Conservation (phyloP, 2,329 filamentous ascomycete species). For the Venturia effusa region DNA sequence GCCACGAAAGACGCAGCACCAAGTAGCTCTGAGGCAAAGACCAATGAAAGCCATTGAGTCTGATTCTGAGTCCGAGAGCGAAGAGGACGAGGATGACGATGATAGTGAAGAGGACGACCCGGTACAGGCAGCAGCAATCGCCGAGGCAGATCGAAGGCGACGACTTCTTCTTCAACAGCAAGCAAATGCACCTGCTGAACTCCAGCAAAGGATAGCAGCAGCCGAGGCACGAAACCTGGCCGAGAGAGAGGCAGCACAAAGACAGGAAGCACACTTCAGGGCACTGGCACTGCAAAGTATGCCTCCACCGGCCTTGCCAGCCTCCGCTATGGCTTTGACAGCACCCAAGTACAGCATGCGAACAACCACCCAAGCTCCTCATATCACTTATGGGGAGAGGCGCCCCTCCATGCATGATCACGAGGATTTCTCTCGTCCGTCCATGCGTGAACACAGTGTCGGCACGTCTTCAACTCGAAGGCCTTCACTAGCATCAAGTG, state of each 20-base stretch:
- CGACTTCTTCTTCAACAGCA: background rate
- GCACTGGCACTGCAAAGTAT: background rate
- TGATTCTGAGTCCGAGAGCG: background rate
- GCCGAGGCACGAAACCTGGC: background rate
- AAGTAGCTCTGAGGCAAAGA: background rate
- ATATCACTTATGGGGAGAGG: conserved; percentile 8
- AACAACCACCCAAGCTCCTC: background rate
- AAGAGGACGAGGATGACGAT: conserved; percentile 3
- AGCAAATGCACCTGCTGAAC: background rate
- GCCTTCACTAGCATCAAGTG: conserved; percentile 10
- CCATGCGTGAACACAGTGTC: background rate
- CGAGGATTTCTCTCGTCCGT: background rate
- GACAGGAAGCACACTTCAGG: background rate
- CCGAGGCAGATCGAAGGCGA: background rate
- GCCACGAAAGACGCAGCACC: background rate
- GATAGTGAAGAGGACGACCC: background rate
- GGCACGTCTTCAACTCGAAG: conserved; percentile 7
- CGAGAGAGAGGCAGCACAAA: background rate
- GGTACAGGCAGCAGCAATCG: background rate
- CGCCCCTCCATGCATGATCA: background rate
- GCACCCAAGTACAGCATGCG: conserved; percentile 3
- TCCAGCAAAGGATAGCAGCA: background rate
- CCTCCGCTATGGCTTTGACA: background rate
- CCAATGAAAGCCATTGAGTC: background rate
- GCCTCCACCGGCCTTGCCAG: conserved; percentile 5